A percentile compares a stretch with the other conserved stretches of the same genome.
These are phyloP conservation scores for Russula lepida DNA, from an alignment of 768 basidiomycete genomes.

Conservation along the genomic window DNA sequence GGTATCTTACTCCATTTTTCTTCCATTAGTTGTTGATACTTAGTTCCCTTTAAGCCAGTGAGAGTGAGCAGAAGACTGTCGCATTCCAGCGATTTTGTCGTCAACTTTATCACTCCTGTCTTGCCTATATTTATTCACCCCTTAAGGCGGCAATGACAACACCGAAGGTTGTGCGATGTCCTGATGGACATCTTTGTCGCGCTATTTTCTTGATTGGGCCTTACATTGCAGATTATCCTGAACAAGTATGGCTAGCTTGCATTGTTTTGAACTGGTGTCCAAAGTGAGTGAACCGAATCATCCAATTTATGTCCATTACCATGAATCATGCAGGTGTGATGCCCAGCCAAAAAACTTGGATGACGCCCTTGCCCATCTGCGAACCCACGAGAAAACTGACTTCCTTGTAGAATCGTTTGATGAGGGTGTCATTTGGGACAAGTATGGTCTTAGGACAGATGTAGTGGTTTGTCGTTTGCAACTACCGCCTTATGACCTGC, in stretches of 20 bases:
- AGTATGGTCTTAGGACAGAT: constrained; percentile 25
- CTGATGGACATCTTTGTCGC: constrained; percentile 30
- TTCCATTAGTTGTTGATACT: neutral
- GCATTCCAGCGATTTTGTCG: neutral
- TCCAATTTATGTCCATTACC: too few species aligned
- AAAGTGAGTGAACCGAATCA: too few species aligned
- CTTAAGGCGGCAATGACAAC: neutral
- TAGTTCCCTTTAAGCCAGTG: neutral
- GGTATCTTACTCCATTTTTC: neutral
- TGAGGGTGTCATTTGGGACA: constrained; percentile 24
- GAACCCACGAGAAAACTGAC: neutral
- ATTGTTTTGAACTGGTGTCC: constrained; percentile 28
- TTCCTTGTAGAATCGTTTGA: constrained; percentile 16
- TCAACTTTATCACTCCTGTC: neutral
- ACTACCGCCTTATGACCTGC: too few species aligned
- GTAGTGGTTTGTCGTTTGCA: constrained; percentile 20
- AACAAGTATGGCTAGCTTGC: neutral
- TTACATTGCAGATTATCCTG: constrained; percentile 23
- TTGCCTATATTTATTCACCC: neutral
- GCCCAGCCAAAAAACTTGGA: neutral
- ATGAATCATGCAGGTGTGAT: too few species aligned
- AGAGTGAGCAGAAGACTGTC: neutral
- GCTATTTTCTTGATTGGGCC: constrained; percentile 29
- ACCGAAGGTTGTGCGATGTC: neutral
- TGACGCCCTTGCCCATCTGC: neutral